A percentile compares a stretch with the other conserved stretches of the same genome.
phyloP scores from a whole-genome alignment of 164 flowering plant genomes.

The Saururus chinensis region DNA sequence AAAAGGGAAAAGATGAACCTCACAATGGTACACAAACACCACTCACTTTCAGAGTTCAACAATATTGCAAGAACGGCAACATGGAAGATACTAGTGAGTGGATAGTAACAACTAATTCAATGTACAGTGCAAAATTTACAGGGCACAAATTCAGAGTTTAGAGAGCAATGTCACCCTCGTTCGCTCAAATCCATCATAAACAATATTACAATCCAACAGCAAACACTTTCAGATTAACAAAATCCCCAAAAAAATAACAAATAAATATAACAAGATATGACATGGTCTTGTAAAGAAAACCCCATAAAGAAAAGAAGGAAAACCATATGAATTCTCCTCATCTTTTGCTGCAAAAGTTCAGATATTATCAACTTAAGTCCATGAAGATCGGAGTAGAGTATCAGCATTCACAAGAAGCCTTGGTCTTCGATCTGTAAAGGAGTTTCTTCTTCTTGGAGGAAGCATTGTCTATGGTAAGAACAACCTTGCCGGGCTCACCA shows the following conservation, averaged over 20 bases:
- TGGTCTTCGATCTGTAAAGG: constrained; percentile 71
- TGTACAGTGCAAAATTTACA: constrained; percentile 8
- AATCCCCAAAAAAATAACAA: constrained; percentile 1
- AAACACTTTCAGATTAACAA: constrained; percentile 1
- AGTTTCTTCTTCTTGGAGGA: constrained; percentile 86
- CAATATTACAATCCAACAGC: constrained; percentile 8
- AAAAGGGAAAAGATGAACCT: neutral
- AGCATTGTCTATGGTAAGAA: constrained; percentile 66
- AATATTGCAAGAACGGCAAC: neutral
- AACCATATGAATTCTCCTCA: neutral
- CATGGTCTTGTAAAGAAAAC: neutral
- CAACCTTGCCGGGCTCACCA: constrained; percentile 63
- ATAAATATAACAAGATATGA: neutral
- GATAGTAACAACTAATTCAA: constrained; percentile 1
- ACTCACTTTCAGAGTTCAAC: neutral
- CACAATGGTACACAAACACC: neutral
- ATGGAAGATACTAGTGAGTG: neutral
- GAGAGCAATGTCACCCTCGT: constrained; percentile 1
- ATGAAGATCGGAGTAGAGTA: neutral
- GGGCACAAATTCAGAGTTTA: neutral
- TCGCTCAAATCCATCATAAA: constrained; percentile 1
- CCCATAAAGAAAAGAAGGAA: neutral
- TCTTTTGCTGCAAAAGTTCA: neutral
- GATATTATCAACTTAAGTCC: neutral
- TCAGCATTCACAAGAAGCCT: constrained; percentile 15